phyloP scores from a whole-genome alignment of 805 yeast species.

The Saturnispora serradocipensis region DNA sequence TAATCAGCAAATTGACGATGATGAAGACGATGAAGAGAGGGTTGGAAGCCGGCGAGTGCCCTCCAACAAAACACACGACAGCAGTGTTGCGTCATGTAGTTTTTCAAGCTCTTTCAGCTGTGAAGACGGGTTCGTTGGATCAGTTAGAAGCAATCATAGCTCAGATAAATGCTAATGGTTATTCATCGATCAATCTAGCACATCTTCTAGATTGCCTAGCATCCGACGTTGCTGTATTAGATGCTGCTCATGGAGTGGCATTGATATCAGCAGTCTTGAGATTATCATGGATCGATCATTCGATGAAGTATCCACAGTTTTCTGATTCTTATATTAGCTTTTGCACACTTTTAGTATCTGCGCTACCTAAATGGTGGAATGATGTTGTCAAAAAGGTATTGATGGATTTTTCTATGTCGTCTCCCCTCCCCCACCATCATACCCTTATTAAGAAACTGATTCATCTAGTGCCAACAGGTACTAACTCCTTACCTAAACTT shows the following conservation, averaged over 20 bases:
- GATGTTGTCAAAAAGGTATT: slow-evolving; percentile 71
- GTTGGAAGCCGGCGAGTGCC: background rate
- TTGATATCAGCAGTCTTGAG: slow-evolving; percentile 38
- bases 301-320: slow-evolving; percentile 29
- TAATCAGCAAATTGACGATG: background rate
- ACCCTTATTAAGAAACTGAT: slow-evolving; percentile 54
- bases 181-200: slow-evolving; percentile 1
- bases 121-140: slow-evolving; percentile 1
- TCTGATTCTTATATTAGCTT: slow-evolving; percentile 58
- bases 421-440: slow-evolving; percentile 42
- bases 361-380: slow-evolving; percentile 83
- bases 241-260: background rate
- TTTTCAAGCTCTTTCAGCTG: slow-evolving; percentile 2
- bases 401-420: slow-evolving; percentile 39
- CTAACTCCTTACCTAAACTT: slow-evolving; percentile 50
- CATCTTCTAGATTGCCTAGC: slow-evolving; percentile 2
- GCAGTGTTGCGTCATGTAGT: slow-evolving; percentile 3
- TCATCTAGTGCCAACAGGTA: slow-evolving; percentile 72
- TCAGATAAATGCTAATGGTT: slow-evolving; percentile 2
- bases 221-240: background rate
- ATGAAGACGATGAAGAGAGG: background rate
- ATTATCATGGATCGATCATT: slow-evolving; percentile 47
- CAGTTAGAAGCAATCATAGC: slow-evolving; percentile 4
- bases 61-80: background rate
- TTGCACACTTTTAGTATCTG: slow-evolving; percentile 67